phyloP scores from a whole-genome alignment of 768 basidiomycete genomes.

The Rickenella mellea region DNA sequence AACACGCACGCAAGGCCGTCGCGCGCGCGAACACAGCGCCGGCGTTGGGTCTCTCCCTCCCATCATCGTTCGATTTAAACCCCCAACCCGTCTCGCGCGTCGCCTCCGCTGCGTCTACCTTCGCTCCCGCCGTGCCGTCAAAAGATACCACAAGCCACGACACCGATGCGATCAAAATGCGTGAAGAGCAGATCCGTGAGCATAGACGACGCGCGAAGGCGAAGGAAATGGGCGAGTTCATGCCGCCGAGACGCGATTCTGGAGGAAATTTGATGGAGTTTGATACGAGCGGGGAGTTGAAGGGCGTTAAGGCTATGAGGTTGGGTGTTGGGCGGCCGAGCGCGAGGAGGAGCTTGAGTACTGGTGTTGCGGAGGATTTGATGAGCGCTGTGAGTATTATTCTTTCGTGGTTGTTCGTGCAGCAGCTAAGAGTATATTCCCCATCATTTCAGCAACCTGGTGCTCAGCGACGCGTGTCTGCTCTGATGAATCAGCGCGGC shows the following conservation, averaged over 20 bases:
- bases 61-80: constrained; percentile 17
- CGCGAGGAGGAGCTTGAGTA: constrained; percentile 67
- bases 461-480: background rate
- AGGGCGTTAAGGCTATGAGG: too few relatives aligned
- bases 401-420: too few relatives aligned
- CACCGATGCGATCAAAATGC: constrained; percentile 46
- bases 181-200: constrained; percentile 64
- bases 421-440: too few relatives aligned
- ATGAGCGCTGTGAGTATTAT: too few relatives aligned
- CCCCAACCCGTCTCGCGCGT: constrained; percentile 12
- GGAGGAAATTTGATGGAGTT: background rate
- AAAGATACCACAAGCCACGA: constrained; percentile 31
- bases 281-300: background rate
- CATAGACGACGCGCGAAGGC: constrained; percentile 56
- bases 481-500: constrained; percentile 2
- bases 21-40: constrained; percentile 44
- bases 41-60: constrained; percentile 9
- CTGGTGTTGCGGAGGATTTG: constrained; percentile 53
- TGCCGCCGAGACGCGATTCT: background rate
- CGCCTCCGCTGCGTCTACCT: constrained; percentile 31
- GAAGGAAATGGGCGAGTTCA: constrained; percentile 37
- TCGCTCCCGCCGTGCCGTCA: constrained; percentile 37
- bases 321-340: constrained; percentile 37
- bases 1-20: too few relatives aligned
- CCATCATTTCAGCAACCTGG: constrained; percentile 16